These are phyloP conservation scores for Solanum microdontum DNA, from an alignment of 257 asterid species.

Conservation along the genomic window DNA sequence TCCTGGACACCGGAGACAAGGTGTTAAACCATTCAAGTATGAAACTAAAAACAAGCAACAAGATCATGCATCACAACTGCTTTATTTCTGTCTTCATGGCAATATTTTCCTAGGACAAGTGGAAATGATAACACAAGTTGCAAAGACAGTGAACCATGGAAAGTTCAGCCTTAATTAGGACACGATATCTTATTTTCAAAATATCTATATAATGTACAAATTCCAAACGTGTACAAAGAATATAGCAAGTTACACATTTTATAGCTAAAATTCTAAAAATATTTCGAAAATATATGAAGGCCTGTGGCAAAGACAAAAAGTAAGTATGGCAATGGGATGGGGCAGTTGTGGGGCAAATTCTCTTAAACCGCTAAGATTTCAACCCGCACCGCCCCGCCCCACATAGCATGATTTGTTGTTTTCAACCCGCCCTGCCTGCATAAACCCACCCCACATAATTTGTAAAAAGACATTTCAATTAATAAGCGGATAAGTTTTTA, in stretches of 20 bases:
- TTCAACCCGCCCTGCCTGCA: neutral
- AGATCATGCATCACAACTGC: neutral
- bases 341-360: neutral
- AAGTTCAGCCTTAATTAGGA: neutral
- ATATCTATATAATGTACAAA: neutral
- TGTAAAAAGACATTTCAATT: neutral
- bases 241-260: neutral
- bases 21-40: neutral
- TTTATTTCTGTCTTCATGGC: neutral
- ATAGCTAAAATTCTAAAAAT: neutral
- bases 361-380: neutral
- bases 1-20: neutral
- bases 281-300: neutral
- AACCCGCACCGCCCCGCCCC: neutral
- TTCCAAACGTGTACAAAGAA: neutral
- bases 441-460: neutral
- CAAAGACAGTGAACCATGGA: neutral
- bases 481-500: neutral
- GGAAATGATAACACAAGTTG: neutral
- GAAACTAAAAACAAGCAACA: neutral
- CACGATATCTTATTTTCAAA: neutral
- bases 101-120: neutral
- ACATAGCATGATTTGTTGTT: too few species aligned
- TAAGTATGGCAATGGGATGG: neutral
- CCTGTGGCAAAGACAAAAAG: neutral